Base-by-base conservation (phyloP, 495 filamentous ascomycete species). In the Neurospora tetraspora region DNA sequence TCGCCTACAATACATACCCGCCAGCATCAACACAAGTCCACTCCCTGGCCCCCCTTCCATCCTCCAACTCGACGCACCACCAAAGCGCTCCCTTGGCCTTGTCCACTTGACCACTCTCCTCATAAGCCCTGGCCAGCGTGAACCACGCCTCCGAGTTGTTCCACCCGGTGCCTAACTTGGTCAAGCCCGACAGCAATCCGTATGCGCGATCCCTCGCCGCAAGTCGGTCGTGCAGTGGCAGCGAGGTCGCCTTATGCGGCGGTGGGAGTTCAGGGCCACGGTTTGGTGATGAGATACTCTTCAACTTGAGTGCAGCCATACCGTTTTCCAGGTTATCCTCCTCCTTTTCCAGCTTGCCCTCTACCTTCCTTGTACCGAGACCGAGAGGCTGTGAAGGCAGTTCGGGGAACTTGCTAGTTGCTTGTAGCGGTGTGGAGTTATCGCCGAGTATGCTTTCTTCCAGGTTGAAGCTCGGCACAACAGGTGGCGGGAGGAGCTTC, bases 61-160 rank as follows among this genome's bases (percentile, higher is more conserved):
- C 91, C 78, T 93, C 91, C 9, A 93, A 81, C 79, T 92, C 90
- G 3, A 94, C 89, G 74, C 89, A 91, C 87, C 90, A 92, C 91
- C 91, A 93, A 5, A 93, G 83, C 72, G 88, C 89, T 69, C 87
- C 85, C 78, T 93, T 94, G 65, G 96, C 89, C 78, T 94, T 97
- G 61, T 94, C 92, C 8, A 88, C 79, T 83, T 98, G 92, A 8
- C 91, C 91, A 70, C 91, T 90, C 71, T 90, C 89, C 81, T 98
- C 95, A 75, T 97, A 92, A 65, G 90, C 93, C 74, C 92, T 84
- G 1, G 96, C 93, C 18, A 99, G 87, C 11, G 90, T 89, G 77
- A 91, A 94, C 96, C 96, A 99, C 23, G 94, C 96, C 78, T 97
- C 96, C n/a, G 90, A 89, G 77, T 90, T 88, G 79, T 97, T 93